Evolutionary conservation across 805 yeast genomes (phyloP).

Genomic region (Kodamaea neixiangensis): DNA sequence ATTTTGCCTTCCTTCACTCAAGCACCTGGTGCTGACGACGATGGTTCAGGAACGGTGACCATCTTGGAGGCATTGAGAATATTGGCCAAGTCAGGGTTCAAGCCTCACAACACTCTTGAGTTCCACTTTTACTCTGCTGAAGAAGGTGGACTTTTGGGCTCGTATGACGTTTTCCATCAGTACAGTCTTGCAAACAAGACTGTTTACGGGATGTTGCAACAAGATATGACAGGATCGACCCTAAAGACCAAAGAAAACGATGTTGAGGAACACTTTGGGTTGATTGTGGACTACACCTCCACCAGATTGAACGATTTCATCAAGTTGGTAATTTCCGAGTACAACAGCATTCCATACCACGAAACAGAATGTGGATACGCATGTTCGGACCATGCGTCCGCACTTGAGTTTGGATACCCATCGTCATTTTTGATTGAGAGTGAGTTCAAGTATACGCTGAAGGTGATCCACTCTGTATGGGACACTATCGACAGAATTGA

Average conservation of each 20-base stretch:
- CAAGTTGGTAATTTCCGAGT: constrained; percentile 58
- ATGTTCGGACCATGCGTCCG: constrained; percentile 92
- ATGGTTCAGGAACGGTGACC: constrained; percentile 86
- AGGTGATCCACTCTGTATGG: constrained; percentile 70
- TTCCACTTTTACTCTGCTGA: constrained; percentile 96
- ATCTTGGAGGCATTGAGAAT: constrained; percentile 73
- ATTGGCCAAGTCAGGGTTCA: constrained; percentile 34
- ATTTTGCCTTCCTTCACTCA: constrained; percentile 64
- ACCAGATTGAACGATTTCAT: constrained; percentile 57
- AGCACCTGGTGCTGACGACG: constrained; percentile 96
- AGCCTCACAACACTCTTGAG: constrained; percentile 74
- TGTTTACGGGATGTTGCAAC: constrained; percentile 86
- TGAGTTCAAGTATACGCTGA: constrained; percentile 61
- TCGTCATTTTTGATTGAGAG: constrained; percentile 81
- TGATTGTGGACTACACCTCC: constrained; percentile 71
- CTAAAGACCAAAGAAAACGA: constrained; percentile 50
- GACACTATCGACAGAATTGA: constrained; percentile 84
- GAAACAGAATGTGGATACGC: constrained; percentile 89
- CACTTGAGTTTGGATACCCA: constrained; percentile 80
- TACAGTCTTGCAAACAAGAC: constrained; percentile 48
- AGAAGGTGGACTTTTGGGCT: constrained; percentile 89
- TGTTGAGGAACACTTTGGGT: constrained; percentile 70
- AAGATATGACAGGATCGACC: constrained; percentile 90
- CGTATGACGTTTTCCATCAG: constrained; percentile 68
- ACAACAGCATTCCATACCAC: constrained; percentile 66